phyloP scores from a whole-genome alignment of 345 rosid genomes.

The Arabidopsis arenosa region DNA sequence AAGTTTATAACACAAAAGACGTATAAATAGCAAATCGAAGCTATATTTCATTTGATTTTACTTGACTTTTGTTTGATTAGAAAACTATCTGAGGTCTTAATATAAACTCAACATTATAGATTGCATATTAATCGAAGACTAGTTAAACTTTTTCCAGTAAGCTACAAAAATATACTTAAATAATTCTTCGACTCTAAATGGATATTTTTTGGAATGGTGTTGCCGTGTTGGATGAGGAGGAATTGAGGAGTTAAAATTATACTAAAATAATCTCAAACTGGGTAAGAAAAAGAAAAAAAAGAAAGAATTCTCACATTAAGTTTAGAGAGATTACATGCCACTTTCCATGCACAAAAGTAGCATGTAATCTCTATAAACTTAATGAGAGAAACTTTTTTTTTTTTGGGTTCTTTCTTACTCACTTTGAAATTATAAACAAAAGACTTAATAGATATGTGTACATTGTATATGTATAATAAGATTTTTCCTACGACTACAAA shows the following conservation, averaged over 20 bases:
- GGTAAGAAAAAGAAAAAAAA: not conserved
- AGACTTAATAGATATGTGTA: not conserved
- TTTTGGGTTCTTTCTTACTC: not conserved
- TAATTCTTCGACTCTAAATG: not conserved
- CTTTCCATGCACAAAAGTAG: slow-evolving; percentile 18
- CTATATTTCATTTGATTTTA: not conserved
- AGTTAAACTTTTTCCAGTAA: not conserved
- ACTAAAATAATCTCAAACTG: not conserved
- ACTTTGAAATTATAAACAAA: not conserved
- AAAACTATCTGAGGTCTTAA: not conserved
- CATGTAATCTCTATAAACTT: slow-evolving; percentile 4
- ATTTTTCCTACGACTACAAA: not conserved
- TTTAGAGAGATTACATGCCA: not conserved
- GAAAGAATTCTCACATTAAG: not conserved
- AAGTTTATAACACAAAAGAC: slow-evolving; percentile 15
- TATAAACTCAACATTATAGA: not conserved
- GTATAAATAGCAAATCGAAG: not conserved
- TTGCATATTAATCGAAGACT: not conserved
- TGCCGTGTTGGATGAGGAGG: not conserved
- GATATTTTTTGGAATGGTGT: not conserved
- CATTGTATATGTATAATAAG: not conserved
- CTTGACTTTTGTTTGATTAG: not conserved
- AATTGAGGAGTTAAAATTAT: not conserved
- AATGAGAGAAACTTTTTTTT: not conserved
- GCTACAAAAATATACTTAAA: not conserved